Base-by-base conservation (phyloP, 345 rosid genomes). In the Salix suchowensis region DNA sequence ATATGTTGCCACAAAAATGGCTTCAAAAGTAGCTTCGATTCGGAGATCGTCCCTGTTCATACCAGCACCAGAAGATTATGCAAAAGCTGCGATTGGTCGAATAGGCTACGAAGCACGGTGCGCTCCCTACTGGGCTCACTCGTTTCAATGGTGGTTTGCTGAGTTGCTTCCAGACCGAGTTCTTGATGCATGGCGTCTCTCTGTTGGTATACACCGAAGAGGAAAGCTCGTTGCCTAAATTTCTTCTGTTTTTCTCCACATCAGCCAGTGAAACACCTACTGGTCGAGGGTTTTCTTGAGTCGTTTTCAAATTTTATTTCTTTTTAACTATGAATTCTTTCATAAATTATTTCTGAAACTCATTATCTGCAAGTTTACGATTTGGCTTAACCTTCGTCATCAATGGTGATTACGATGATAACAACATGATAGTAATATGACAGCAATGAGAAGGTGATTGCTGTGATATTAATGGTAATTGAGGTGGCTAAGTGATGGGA, bases 1-100 rank as follows among this genome's bases (percentile, higher is more conserved):
- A 21, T 92, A 94, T 58, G 94, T 94, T 36, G 95, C 97, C 30
- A 94, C 98, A 11, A 87, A 83, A 68, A 92, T 92, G 94, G 87
- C 84, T n/a, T 78, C 88, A 24, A 80, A 66, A 68, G 92, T 88
- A 11, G 97, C 92, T 4, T 75, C 74, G 2, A 87, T 92, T 23
- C 77, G 86, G 67, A 78, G 76, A 69, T 52, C 87, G 54, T 87
- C 97, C 11, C 26, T 86, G 68, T 94, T 89, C 36, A 72, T 88
- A 65, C 93, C 97, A 26, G 71, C 92, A 18, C 81, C 98, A 3
- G 83, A 87, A 52, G 85, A 77, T 55, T 94, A 90, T 42, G 98
- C 83, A 2, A 58, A 77, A 74, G 90, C 91, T 23, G 94, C 89
- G 2, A 80, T 94, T 28, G 68, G 81, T 14, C 74, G 37, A 62